A percentile compares a stretch with the other conserved stretches of the same genome.
These are phyloP conservation scores for Picea glauca DNA, from an alignment of 75 land plant genomes.

Conservation along the genomic window DNA sequence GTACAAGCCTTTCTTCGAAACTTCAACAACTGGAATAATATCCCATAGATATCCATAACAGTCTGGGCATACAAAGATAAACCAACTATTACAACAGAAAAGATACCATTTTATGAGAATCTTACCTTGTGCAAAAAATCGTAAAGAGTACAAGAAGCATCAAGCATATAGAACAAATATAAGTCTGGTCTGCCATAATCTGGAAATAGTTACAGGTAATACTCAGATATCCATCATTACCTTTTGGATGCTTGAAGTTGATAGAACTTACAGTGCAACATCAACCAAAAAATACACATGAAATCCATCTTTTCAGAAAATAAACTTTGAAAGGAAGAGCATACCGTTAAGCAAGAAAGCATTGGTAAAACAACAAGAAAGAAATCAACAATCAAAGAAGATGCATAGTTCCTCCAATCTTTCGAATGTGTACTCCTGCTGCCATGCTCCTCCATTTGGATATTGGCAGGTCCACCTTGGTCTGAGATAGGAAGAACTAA, in stretches of 20 bases:
- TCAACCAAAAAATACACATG: not conserved
- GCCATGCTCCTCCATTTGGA: constrained; percentile 29
- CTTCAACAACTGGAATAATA: not conserved
- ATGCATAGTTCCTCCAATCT: constrained; percentile 18
- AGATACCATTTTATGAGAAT: not conserved
- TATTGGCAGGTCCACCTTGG: not conserved
- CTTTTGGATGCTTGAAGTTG: constrained; percentile 1
- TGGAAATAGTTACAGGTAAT: constrained; percentile 7
- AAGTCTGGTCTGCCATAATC: constrained; percentile 59
- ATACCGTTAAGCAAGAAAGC: constrained; percentile 43
- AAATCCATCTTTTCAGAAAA: not conserved
- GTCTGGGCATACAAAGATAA: not conserved
- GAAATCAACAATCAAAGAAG: constrained; percentile 31
- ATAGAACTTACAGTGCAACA: not conserved
- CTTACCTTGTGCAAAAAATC: constrained; percentile 4
- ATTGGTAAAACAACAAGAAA: constrained; percentile 35
- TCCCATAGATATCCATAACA: not conserved
- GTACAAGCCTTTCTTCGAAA: not conserved
- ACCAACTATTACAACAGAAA: not conserved
- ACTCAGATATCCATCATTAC: not conserved
- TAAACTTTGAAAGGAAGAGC: constrained; percentile 8
- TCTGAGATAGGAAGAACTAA: not conserved
- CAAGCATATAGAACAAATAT: constrained; percentile 14
- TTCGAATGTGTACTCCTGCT: constrained; percentile 4
- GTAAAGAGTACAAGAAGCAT: constrained; percentile 18